Evolutionary conservation across 805 yeast genomes (phyloP), one percentile per base, ranked within the genome.

Genomic region (Myxozyma kluyveri): DNA sequence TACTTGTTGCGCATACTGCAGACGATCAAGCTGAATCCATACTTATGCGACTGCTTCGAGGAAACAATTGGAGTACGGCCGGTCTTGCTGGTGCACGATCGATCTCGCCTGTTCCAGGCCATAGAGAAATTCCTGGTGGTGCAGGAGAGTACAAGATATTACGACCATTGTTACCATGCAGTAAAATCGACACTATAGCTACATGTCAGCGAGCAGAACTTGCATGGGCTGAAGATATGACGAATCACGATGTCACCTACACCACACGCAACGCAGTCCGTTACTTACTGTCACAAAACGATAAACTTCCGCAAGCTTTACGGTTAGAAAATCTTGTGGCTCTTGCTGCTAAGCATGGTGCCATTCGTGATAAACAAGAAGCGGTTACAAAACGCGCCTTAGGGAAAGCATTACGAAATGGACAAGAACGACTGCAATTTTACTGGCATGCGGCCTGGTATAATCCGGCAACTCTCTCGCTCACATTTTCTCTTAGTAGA

Each of bases 1-100:
- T 86, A 3, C 65, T 81, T 21, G 68, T 82, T 37, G 95, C 85
- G 0, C 95, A 87, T 61, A 86, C 81, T 59, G 61, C 72, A 42
- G 81, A 86, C 61, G 95, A 87, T 64, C 88, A 84, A 61, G 48
- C 83, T 12, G 95, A 87, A 62, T 84, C 91, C 0, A 82, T 77
- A 55, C 54, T 83, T 21, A 73, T 82, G 63, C 66, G 95, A 32
- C 68, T 84, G 45, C 47, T 69, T 1, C 48, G 66, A 1, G 73
- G 26, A 74, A 68, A 78, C 0, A 49, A 77, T n/a, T 71, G 75
- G 4, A 22, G 36, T 65, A 95, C 95, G 0, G 27, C 51, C 18
- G 46, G 42, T 1, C 17, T 36, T 7, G n/a, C 69, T 84, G 85
- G 88, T 0, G 81, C 84, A 73, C 63, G 61, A 33, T 59, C 62